Percentiles rank a stretch among this genome's conserved stretches.
These are phyloP conservation scores for Haplosporangium gracile DNA, from an alignment of 192 early-diverging fungal species.

Conservation along the genomic window DNA sequence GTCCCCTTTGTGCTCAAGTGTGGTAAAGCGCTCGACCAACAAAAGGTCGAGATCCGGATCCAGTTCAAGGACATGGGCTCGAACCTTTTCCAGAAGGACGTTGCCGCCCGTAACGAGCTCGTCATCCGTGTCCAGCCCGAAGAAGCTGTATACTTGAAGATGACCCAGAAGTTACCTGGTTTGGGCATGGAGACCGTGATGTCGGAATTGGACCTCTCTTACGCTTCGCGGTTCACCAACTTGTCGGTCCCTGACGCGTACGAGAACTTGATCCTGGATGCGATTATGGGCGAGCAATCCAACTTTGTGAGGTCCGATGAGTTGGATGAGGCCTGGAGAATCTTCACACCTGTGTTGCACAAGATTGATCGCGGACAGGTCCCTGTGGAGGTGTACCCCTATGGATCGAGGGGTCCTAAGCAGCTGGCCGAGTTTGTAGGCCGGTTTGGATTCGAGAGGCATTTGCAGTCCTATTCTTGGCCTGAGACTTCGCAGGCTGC, in stretches of 20 bases:
- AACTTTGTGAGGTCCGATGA: slow-evolving; percentile 88
- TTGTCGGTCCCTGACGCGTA: slow-evolving; percentile 91
- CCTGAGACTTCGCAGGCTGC: slow-evolving; percentile 51
- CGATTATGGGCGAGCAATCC: slow-evolving; percentile 85
- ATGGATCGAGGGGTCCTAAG: slow-evolving; percentile 88
- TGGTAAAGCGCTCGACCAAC: slow-evolving; percentile 89
- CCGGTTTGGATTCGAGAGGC: slow-evolving; percentile 65
- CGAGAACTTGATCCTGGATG: slow-evolving; percentile 85
- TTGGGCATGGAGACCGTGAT: slow-evolving; percentile 77
- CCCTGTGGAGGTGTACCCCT: slow-evolving; percentile 80
- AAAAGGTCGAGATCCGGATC: slow-evolving; percentile 92
- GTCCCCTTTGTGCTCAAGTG: slow-evolving; percentile 91
- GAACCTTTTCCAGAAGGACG: slow-evolving; percentile 71
- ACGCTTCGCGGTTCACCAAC: slow-evolving; percentile 82
- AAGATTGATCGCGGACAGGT: slow-evolving; percentile 75
- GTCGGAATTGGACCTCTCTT: slow-evolving; percentile 88
- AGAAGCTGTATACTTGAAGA: slow-evolving; percentile 90
- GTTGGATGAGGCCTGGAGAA: slow-evolving; percentile 91
- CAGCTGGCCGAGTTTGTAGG: slow-evolving; percentile 82
- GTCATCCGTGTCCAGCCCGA: slow-evolving; percentile 90
- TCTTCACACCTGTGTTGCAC: slow-evolving; percentile 91
- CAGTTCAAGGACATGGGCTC: slow-evolving; percentile 86
- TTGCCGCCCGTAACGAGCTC: slow-evolving; percentile 85
- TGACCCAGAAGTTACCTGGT: slow-evolving; percentile 88
- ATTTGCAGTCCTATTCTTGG: slow-evolving; percentile 61